Conservation (phyloP, 805 yeast genomes). For the Starmerella cellae region DNA sequence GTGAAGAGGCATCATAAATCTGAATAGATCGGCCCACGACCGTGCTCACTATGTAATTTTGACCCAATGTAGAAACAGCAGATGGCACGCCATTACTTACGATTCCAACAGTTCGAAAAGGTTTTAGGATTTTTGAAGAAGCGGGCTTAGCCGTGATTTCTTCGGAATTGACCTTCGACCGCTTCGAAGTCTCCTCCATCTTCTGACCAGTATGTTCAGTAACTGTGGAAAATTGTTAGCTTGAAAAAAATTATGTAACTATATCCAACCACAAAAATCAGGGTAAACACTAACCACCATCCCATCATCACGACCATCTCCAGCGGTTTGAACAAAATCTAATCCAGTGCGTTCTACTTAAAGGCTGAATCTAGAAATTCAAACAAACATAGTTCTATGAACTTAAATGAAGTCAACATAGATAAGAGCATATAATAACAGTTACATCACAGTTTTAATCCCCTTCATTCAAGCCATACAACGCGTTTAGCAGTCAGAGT, state of each 20-base stretch:
- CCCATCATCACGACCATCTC: too few relatives aligned
- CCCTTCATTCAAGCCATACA: too few relatives aligned
- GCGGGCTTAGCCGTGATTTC: background rate
- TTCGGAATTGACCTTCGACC: slow-evolving; percentile 1
- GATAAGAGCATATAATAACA: too few relatives aligned
- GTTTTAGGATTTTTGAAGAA: slow-evolving; percentile 13
- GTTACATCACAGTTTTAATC: too few relatives aligned
- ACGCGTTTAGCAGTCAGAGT: too few relatives aligned
- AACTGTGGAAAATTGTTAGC: background rate
- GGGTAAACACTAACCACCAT: too few relatives aligned
- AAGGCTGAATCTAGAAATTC: too few relatives aligned
- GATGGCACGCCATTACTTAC: slow-evolving; percentile 81
- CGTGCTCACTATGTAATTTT: slow-evolving; percentile 75
- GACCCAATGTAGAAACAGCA: slow-evolving; percentile 77
- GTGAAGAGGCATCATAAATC: slow-evolving; percentile 74
- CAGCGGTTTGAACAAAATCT: too few relatives aligned
- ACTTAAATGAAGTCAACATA: too few relatives aligned
- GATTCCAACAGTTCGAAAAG: slow-evolving; percentile 45
- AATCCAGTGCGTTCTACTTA: too few relatives aligned
- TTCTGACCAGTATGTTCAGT: background rate
- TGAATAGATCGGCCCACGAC: slow-evolving; percentile 84
- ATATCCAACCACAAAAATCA: background rate
- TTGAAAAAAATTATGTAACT: background rate
- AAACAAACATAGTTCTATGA: too few relatives aligned
- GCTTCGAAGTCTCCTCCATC: background rate